Conservation (phyloP, 345 rosid genomes). For the Firmiana major region DNA sequence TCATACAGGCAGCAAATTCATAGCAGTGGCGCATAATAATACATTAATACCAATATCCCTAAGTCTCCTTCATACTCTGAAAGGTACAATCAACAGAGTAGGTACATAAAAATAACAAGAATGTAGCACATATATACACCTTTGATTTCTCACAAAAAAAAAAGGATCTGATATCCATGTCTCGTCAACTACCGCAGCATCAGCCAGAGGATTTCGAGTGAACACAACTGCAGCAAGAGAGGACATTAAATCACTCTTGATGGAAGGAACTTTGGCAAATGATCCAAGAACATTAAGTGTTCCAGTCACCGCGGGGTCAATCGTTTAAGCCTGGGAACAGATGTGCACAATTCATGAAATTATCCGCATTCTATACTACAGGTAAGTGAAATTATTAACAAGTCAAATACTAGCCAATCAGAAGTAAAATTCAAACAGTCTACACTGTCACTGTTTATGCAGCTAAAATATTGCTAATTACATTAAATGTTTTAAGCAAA, state of each 20-base stretch:
- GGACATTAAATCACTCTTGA: constrained; percentile 8
- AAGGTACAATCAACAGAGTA: not conserved
- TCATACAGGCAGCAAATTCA: not conserved
- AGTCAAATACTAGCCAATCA: not conserved
- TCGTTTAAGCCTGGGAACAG: not conserved
- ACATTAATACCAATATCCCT: not conserved
- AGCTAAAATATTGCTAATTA: not conserved
- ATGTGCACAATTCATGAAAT: not conserved
- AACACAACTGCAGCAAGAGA: not conserved
- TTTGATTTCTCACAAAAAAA: not conserved
- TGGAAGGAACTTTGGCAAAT: constrained; percentile 8
- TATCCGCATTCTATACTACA: not conserved
- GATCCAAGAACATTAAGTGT: constrained; percentile 7
- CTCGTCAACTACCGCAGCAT: not conserved
- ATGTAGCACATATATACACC: not conserved
- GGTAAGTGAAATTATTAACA: not conserved
- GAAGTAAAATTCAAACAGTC: not conserved
- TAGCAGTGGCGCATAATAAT: not conserved
- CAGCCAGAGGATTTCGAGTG: not conserved
- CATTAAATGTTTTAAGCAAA: too few relatives aligned
- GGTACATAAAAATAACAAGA: not conserved
- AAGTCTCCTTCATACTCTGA: not conserved
- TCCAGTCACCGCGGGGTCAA: not conserved
- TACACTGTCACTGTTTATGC: not conserved
- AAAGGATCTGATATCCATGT: not conserved